Conservation (phyloP, 2,329 filamentous ascomycete species). For the Diplodia mutila region DNA sequence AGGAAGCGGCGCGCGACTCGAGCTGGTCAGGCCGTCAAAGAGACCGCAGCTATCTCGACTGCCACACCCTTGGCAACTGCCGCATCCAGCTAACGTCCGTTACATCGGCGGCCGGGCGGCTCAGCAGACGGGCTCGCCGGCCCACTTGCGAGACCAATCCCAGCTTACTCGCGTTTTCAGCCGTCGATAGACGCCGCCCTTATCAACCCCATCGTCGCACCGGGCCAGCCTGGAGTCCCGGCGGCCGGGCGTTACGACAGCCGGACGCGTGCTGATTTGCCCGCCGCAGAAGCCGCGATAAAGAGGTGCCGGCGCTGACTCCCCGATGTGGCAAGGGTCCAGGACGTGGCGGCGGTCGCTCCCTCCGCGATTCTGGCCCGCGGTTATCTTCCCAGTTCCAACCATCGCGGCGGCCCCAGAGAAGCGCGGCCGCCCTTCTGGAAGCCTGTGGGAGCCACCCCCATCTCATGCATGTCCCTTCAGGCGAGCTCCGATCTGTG, state of each 20-base stretch:
- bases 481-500: constrained; percentile 13
- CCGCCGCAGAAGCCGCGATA: background rate
- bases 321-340: constrained; percentile 1
- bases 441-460: background rate
- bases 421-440: constrained; percentile 5
- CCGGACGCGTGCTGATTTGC: constrained; percentile 9
- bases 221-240: background rate
- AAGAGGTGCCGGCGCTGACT: constrained; percentile 14
- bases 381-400: constrained; percentile 3
- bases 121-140: constrained; percentile 12
- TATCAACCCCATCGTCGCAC: constrained; percentile 17
- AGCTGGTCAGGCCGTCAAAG: background rate
- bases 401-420: background rate
- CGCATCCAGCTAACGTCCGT: constrained; percentile 21
- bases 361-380: constrained; percentile 17
- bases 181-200: constrained; percentile 11
- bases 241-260: background rate
- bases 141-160: constrained; percentile 7
- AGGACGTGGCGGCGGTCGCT: constrained; percentile 1
- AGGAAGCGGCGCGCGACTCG: constrained; percentile 15
- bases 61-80: constrained; percentile 20
- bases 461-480: constrained; percentile 8
- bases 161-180: background rate
- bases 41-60: constrained; percentile 15
- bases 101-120: constrained; percentile 7